A percentile compares a stretch with the other conserved stretches of the same genome.
These are phyloP conservation scores for Aureobasidium lini DNA, from an alignment of 2,329 filamentous ascomycete genomes.

Conservation along the genomic window DNA sequence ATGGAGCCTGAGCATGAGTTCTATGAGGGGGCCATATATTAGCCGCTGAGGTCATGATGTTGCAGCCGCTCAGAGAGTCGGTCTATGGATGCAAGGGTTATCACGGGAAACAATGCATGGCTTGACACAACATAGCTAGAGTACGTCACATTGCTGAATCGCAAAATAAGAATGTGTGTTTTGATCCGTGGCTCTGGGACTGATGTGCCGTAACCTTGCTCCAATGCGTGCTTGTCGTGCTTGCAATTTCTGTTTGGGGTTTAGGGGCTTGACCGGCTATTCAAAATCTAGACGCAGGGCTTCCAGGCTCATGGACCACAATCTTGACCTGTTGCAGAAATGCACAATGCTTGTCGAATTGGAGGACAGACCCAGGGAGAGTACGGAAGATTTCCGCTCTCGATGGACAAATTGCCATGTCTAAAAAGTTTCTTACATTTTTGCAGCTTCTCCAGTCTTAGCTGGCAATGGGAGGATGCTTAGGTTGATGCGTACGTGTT, in stretches of 20 bases:
- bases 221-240: background rate
- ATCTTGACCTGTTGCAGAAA: no score
- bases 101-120: background rate
- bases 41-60: background rate
- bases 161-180: background rate
- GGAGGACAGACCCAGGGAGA: no score
- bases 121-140: background rate
- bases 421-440: no score
- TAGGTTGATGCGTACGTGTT: no score
- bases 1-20: background rate
- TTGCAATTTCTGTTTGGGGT: background rate
- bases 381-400: no score
- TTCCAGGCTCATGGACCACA: no score
- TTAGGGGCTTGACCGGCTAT: no score
- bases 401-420: no score
- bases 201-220: background rate
- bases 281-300: no score
- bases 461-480: no score
- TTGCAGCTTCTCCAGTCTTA: no score
- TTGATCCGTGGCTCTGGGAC: conserved; percentile 8
- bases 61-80: background rate
- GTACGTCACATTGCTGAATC: conserved; percentile 6
- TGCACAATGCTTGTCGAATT: no score
- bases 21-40: background rate
- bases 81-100: background rate